Base-by-base conservation (phyloP, 805 yeast genomes). In the Pichia cabralensis region DNA sequence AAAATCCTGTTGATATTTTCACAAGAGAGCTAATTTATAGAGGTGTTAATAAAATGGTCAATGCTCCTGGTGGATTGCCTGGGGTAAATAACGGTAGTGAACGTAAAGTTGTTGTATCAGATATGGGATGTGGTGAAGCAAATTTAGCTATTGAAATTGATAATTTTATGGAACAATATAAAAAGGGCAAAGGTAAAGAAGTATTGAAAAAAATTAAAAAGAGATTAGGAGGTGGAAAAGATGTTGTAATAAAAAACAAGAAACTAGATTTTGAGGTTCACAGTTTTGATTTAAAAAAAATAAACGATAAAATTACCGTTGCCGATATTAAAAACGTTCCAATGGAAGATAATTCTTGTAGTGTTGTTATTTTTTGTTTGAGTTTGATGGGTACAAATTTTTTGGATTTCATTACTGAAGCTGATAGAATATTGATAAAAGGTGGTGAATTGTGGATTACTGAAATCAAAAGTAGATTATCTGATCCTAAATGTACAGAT, bases 101-200 rank as follows among this genome's bases (percentile, higher is more conserved):
- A 4, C 74, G 74, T 36, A 68, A 69, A 39, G 76, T 89, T 24
- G 85, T 81, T 3, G 71, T 92, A 39, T 96, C 97, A 0, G 98
- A 92, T 61, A 89, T 92, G 97, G 99, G 98, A 9, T 92, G 98
- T 57, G 99, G 98, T 36, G 98, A 92, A 58, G 98, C 97, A 0
- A 81, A 82, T 48, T 67, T 92, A 30, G 76, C 95, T 1, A 57
- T 65, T 26, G 82, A 85, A 46, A 68, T 83, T 33, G 64, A 64
- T 33, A 64, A 68, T 8, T 70, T 71, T 46, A 60, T 70, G 40
- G 39, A 31, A 9, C 21, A 35, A 9, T 44, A 40, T 19, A 28
- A 29, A 13, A 56, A 60, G 40, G 59, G 58, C 35, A 24, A 24
- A 24, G 51, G 53, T 11, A 48, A 55, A 19, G 67, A 65, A 28